Evolutionary conservation across 2,329 filamentous ascomycete species (phyloP), one percentile per base, ranked within the genome.

Genomic region (Phaeosphaeriaceae sp.): DNA sequence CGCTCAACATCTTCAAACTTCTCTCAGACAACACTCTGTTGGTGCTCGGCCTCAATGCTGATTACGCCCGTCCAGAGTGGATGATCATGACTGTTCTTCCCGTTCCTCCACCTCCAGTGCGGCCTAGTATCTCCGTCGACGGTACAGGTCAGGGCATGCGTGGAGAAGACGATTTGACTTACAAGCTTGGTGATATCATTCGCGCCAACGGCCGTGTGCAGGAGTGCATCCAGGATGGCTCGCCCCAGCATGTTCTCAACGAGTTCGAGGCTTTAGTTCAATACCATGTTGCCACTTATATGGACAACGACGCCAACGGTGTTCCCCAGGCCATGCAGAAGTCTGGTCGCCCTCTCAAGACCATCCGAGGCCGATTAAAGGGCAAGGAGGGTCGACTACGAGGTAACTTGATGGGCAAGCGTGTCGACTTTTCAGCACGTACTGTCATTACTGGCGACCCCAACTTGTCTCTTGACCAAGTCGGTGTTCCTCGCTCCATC

Each of bases 361-460:
- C 94, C 13, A 96, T 99, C 60, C 90, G 95, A 65, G 92, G 92
- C 53, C 92, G 94, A 76, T 82, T 99, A 73, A 99, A 99, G 86
- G 95, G 95, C 56, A 99, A 99, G 78, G 94, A 99, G 72, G 94
- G 94, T 63, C 92, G 94, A 81, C 85, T 99, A 18, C 88, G 94
- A 79, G 94, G 95, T 71, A 99, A 99, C 76, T 81, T 99, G 81
- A 99, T 99, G 95, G 94, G 94, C 58, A 99, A 99, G 58, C 69
- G 69, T 69, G 94, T 99, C 53, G 94, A 99, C 73, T 99, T 99
- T 70, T 99, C 95, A 0, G 95, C 95, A 30, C 94, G 94, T 87
- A 99, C 95, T 26, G 94, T 99, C 79, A 99, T 99, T 74, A 99
- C 95, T 43, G 94, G 94, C 78, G 94, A 99, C 71, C 94, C 94